phyloP scores from a whole-genome alignment of 2,329 filamentous ascomycete genomes.

The Chaetomiaceae sp. region DNA sequence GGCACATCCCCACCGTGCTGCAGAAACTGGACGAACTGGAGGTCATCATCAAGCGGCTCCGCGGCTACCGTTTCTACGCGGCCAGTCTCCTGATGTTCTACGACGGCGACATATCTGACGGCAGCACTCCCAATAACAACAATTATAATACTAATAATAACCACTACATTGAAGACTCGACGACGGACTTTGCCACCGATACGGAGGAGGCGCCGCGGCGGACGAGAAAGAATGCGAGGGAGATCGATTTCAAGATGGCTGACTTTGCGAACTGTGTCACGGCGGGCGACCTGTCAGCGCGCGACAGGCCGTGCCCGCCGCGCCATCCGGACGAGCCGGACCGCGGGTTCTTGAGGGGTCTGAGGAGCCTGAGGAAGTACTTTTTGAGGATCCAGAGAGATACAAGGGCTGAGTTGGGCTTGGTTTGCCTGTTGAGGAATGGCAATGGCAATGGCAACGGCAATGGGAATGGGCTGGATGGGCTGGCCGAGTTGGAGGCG shows the following conservation, averaged over 20 bases:
- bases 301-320: conserved; percentile 69
- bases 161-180: conserved; percentile 51
- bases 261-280: conserved; percentile 98
- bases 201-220: conserved; percentile 44
- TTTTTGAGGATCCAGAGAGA: conserved; percentile 85
- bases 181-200: conserved; percentile 55
- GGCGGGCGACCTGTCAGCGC: conserved; percentile 60
- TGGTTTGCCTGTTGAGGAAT: conserved; percentile 29
- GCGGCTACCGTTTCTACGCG: conserved; percentile 90
- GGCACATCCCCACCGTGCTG: conserved; percentile 83
- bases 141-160: conserved; percentile 32
- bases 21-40: conserved; percentile 81
- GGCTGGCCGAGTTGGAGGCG: conserved; percentile 1
- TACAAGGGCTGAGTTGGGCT: conserved; percentile 51
- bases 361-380: conserved; percentile 74
- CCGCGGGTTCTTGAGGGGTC: conserved; percentile 79
- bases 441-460: conserved; percentile 9
- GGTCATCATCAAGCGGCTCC: conserved; percentile 71
- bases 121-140: not conserved
- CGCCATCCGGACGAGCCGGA: conserved; percentile 77
- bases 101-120: conserved; percentile 65
- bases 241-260: conserved; percentile 92
- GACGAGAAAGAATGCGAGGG: conserved; percentile 47
- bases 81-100: conserved; percentile 94
- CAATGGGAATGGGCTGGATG: not conserved